phyloP scores from a whole-genome alignment of 805 yeast species.

The Tetrapisispora pingtungensis region DNA sequence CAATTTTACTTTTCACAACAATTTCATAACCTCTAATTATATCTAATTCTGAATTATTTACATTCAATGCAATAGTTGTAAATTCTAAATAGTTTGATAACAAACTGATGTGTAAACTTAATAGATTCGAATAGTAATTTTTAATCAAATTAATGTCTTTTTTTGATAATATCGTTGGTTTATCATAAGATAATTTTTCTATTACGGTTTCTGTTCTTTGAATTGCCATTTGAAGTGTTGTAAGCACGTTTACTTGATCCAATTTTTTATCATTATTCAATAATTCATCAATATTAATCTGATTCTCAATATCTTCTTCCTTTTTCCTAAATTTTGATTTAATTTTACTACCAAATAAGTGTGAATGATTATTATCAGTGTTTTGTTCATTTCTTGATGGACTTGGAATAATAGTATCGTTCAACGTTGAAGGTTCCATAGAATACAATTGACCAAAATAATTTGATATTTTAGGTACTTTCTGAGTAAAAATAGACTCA shows the following conservation, averaged over 20 bases:
- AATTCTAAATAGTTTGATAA: constrained; percentile 65
- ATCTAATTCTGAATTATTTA: constrained; percentile 47
- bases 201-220: not conserved
- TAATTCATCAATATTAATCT: not conserved
- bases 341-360: no score
- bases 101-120: constrained; percentile 53
- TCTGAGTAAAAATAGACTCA: no score
- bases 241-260: not conserved
- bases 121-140: constrained; percentile 12
- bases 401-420: no score
- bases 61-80: constrained; percentile 56
- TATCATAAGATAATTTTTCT: not conserved
- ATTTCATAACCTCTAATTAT: constrained; percentile 50
- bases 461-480: no score
- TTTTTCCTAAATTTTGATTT: no score
- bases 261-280: not conserved
- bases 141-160: not conserved
- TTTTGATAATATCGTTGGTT: not conserved
- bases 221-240: not conserved
- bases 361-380: no score
- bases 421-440: no score
- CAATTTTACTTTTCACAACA: constrained; percentile 65
- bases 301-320: not conserved
- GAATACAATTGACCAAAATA: no score
- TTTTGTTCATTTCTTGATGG: no score